These are phyloP conservation scores for Deinandra increscens DNA, from an alignment of 129 eudicot genomes.

Conservation along the genomic window DNA sequence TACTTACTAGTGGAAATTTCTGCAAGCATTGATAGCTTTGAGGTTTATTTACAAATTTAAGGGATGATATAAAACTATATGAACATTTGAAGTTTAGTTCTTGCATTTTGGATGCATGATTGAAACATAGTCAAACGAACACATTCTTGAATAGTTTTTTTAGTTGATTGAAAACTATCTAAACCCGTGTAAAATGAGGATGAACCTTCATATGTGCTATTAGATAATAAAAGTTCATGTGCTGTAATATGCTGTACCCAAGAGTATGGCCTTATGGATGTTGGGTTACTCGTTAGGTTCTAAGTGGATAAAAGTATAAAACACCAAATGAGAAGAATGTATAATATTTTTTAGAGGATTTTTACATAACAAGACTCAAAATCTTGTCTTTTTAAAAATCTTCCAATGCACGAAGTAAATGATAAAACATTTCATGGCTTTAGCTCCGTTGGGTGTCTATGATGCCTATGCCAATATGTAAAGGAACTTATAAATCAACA, in stretches of 20 bases:
- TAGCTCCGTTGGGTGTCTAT: neutral
- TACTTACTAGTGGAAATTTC: neutral
- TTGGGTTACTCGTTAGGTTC: neutral
- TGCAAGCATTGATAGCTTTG: neutral
- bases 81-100: neutral
- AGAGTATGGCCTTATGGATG: neutral
- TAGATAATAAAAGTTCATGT: neutral
- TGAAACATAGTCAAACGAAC: neutral
- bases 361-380: neutral
- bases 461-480: neutral
- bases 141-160: neutral
- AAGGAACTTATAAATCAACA: neutral
- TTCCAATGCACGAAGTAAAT: neutral
- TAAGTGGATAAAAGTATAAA: neutral
- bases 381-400: neutral
- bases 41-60: neutral
- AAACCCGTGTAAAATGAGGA: neutral
- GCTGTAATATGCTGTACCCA: neutral
- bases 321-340: neutral
- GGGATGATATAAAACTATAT: constrained; percentile 7
- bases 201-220: neutral
- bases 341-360: neutral
- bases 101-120: neutral
- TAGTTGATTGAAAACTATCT: neutral
- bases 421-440: neutral